phyloP scores from a whole-genome alignment of 495 filamentous ascomycete genomes.

The Hyaloscypha variabilis region DNA sequence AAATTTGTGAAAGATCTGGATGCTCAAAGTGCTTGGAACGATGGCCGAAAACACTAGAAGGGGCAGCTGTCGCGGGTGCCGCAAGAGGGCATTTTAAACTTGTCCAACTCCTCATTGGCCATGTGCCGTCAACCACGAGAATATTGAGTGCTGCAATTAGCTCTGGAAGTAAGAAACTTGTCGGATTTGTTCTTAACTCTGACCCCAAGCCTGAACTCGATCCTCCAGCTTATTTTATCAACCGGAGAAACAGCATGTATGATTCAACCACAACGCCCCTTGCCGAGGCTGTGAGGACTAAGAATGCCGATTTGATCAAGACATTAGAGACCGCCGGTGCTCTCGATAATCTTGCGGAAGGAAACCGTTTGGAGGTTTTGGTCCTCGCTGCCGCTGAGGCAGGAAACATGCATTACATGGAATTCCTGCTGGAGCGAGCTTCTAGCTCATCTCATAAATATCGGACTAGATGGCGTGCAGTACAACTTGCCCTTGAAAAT shows the following conservation, averaged over 20 bases:
- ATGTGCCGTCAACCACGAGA: not conserved
- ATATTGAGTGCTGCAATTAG: constrained; percentile 10
- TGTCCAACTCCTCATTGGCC: constrained; percentile 9
- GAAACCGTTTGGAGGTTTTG: constrained; percentile 13
- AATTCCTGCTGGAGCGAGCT: constrained; percentile 1
- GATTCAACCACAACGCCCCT: not conserved
- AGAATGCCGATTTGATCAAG: not conserved
- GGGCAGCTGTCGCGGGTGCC: constrained; percentile 3
- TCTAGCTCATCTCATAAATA: constrained; percentile 3
- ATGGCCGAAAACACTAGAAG: not conserved
- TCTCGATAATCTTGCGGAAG: constrained; percentile 2
- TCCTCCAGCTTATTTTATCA: not conserved
- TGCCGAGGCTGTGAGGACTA: constrained; percentile 9
- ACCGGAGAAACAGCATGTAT: not conserved
- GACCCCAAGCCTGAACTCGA: constrained; percentile 11
- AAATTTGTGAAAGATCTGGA: constrained; percentile 11
- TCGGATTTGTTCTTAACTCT: constrained; percentile 6
- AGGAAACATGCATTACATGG: constrained; percentile 9
- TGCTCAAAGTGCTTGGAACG: constrained; percentile 15
- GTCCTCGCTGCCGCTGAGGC: not conserved
- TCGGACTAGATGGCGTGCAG: not conserved
- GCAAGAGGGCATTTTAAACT: constrained; percentile 10
- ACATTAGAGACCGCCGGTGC: constrained; percentile 2
- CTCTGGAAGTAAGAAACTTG: not conserved
- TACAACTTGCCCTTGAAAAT: not conserved